Conservation (phyloP, 257 asterid genomes). For the Verbena officinalis region DNA sequence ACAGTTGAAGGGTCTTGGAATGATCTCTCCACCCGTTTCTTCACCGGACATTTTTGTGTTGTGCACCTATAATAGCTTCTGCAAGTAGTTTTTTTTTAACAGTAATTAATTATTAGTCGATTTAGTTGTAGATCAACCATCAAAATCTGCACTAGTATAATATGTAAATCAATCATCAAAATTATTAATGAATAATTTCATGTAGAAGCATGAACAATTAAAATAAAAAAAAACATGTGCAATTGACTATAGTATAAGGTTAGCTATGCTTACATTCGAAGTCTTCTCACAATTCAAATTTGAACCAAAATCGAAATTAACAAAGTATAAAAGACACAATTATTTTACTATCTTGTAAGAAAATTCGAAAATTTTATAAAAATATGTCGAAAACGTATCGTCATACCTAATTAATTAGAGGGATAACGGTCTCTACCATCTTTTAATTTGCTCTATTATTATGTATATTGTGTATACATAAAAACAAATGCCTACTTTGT, state of each 20-base stretch:
- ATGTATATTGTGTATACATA: too few relatives aligned
- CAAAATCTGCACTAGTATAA: neutral
- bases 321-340: too few relatives aligned
- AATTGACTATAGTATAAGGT: constrained; percentile 3
- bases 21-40: constrained; percentile 70
- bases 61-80: constrained; percentile 78
- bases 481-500: neutral
- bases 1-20: constrained; percentile 63
- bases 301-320: too few relatives aligned
- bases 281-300: neutral
- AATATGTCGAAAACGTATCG: too few relatives aligned
- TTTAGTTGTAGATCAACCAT: neutral
- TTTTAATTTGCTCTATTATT: too few relatives aligned
- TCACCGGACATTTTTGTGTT: constrained; percentile 61
- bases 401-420: too few relatives aligned
- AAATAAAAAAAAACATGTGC: neutral
- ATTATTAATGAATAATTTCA: neutral
- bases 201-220: neutral
- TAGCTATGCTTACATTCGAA: constrained; percentile 15
- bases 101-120: neutral
- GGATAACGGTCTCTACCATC: too few relatives aligned
- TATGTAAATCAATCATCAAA: neutral
- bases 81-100: constrained; percentile 11
- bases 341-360: too few relatives aligned
- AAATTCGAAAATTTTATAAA: too few relatives aligned